Percentiles rank a stretch among this genome's conserved stretches.
phyloP scores from a whole-genome alignment of 202 grass and related monocot genomes.

The Elaeis oleifera region DNA sequence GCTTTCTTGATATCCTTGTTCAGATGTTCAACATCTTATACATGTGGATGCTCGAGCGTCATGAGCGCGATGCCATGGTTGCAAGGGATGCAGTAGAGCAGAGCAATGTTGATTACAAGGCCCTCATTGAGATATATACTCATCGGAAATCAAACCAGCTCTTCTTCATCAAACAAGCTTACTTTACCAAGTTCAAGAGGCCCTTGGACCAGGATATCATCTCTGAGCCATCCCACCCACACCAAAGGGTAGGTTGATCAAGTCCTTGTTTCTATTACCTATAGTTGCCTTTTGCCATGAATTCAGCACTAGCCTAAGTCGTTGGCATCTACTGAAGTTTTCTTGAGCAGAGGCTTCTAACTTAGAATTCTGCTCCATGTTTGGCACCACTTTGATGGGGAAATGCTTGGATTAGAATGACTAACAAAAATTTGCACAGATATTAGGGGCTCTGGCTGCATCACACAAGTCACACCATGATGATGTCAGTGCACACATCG shows the following conservation, averaged over 20 bases:
- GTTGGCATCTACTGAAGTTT: too few species aligned
- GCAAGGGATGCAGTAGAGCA: slow-evolving; percentile 41
- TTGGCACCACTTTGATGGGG: too few species aligned
- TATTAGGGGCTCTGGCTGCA: slow-evolving; percentile 67
- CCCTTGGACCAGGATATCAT: slow-evolving; percentile 78
- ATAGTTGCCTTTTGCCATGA: too few species aligned
- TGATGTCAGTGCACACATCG: slow-evolving; percentile 67
- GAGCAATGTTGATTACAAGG: slow-evolving; percentile 34
- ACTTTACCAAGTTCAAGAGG: slow-evolving; percentile 56
- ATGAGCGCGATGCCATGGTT: slow-evolving; percentile 62
- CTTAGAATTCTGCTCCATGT: too few species aligned
- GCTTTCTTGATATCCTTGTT: not conserved
- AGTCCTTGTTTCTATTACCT: too few species aligned
- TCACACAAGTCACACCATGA: slow-evolving; percentile 75
- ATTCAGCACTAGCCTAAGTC: too few species aligned
- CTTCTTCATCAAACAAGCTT: slow-evolving; percentile 95
- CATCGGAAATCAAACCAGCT: slow-evolving; percentile 69
- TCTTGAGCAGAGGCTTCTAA: too few species aligned
- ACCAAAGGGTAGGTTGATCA: slow-evolving; percentile 41
- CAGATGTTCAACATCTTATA: slow-evolving; percentile 62
- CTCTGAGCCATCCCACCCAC: slow-evolving; percentile 52
- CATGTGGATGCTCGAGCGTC: slow-evolving; percentile 74
- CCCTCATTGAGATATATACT: slow-evolving; percentile 76
- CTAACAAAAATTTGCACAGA: slow-evolving; percentile 21
- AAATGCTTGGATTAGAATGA: too few species aligned